Percentiles rank a stretch among this genome's conserved stretches.
Evolutionary conservation across 805 yeast species (phyloP).

Genomic region (Alloascoidea africana): DNA sequence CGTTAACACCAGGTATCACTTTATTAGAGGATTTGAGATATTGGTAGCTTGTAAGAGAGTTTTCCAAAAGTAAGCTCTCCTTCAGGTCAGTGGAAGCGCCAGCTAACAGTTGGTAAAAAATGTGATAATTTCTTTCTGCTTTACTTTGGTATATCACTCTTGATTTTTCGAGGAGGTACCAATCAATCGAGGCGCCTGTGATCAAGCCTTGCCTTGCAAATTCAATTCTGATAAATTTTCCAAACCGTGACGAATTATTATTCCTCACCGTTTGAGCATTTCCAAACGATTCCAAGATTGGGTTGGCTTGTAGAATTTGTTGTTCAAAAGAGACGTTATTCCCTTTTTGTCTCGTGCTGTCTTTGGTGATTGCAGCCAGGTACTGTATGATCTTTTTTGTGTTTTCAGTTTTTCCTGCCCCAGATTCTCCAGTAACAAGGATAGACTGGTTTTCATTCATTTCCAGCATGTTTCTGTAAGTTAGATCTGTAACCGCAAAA

Average conservation of each 20-base stretch:
- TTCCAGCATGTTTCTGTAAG: conserved; percentile 58
- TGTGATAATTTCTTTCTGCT: conserved; percentile 82
- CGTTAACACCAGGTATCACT: conserved; percentile 63
- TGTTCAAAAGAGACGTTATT: no score
- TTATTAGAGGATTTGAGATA: conserved; percentile 44
- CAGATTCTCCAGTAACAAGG: conserved; percentile 94
- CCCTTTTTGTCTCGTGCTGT: conserved; percentile 20
- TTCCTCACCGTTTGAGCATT: conserved; percentile 92
- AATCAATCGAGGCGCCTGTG: conserved; percentile 84
- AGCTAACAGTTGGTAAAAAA: conserved; percentile 72
- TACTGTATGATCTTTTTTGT: conserved; percentile 92
- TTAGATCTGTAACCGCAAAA: conserved; percentile 77
- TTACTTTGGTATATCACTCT: conserved; percentile 68
- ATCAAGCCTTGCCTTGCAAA: conserved; percentile 50
- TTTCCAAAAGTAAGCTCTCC: conserved; percentile 21
- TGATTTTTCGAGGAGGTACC: conserved; percentile 88
- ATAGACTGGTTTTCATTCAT: conserved; percentile 74
- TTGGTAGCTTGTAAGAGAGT: conserved; percentile 31
- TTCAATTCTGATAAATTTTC: conserved; percentile 84
- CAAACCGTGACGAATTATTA: conserved; percentile 91
- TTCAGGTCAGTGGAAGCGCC: conserved; percentile 38
- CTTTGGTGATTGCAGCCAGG: conserved; percentile 64
- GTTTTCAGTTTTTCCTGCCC: conserved; percentile 97
- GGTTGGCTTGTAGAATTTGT: conserved; percentile 86
- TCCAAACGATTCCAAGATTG: conserved; percentile 91